Percentiles rank a stretch among this genome's conserved stretches.
Evolutionary conservation across 306 rosid genomes (phyloP).

Genomic region (Citrullus mucosospermus): DNA sequence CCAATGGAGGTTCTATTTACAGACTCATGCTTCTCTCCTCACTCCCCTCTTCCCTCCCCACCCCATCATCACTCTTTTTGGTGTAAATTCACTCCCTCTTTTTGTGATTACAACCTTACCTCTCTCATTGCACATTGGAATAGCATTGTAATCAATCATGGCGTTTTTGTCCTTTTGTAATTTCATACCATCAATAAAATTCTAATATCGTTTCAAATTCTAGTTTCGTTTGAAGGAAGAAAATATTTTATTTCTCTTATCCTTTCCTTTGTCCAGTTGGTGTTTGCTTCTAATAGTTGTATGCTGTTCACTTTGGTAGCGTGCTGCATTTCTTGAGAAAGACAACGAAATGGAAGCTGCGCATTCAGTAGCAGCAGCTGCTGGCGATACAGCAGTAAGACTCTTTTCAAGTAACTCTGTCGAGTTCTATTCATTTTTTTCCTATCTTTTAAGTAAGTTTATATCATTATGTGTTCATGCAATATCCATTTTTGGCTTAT

Average conservation of each 20-base stretch:
- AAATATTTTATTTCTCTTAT: background rate
- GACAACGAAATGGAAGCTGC: constrained; percentile 90
- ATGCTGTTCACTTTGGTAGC: constrained; percentile 26
- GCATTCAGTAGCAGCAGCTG: constrained; percentile 81
- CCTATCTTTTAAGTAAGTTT: no score
- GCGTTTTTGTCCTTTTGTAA: no score
- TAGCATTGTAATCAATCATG: no score
- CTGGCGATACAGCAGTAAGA: constrained; percentile 77
- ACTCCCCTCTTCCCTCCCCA: background rate
- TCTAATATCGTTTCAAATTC: no score
- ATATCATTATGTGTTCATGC: background rate
- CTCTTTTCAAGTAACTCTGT: background rate
- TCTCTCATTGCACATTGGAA: no score
- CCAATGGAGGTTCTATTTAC: constrained; percentile 53
- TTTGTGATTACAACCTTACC: no score
- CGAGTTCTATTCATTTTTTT: no score
- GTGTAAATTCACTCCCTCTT: no score
- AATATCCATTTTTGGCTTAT: background rate
- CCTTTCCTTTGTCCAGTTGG: background rate
- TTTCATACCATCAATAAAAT: no score
- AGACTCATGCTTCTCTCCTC: background rate
- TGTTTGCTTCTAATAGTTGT: constrained; percentile 5
- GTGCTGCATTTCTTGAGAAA: constrained; percentile 73
- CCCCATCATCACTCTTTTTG: no score
- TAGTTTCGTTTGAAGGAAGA: no score